Evolutionary conservation across 75 land plant genomes (phyloP), one percentile per base, ranked within the genome.

Genomic region (Pinus taeda): DNA sequence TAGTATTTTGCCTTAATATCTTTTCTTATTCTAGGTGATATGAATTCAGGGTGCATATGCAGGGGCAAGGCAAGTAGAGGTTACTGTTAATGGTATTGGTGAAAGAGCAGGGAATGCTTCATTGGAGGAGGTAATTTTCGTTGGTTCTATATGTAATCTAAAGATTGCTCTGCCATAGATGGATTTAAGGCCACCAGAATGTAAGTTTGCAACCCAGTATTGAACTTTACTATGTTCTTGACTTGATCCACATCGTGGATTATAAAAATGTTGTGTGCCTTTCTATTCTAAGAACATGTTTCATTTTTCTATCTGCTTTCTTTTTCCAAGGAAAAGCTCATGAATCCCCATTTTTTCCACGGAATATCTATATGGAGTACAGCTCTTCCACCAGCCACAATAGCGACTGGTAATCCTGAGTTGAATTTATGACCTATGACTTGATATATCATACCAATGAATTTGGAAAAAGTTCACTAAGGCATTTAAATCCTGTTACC

Each of bases 31-130:
- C 39, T 36, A 72, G 61, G 33, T 73, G 6, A 36, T 78, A 11
- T 81, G 42, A 59, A 29, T 76, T 59, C 86, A 94, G 97, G 99
- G 99, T 59, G 99, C 96, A 57, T 57, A 69, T 85, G 93, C 92
- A 36, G 99, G 99, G 36, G 99, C 99, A 59, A 89, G 99, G 73
- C 99, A 97, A 83, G 57, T 97, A 62, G 99, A 97, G 80, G 98
- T 94, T 21, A 97, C 99, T n/a, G 83, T 97, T 59, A 97, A 97
- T 89, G 99, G 99, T 7, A 97, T 97, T 79, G 99, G 99, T 60
- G 99, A 97, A 85, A 89, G 99, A 76, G 99, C 99, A 79, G 99
- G 99, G 55, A 97, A 97, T 86, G 99, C 99, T 67, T 94, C 99
- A 2, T 78, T 97, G 30, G 99, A 97, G 70, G 99, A 97, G 93